These are phyloP conservation scores for Macrotyloma uniflorum DNA, from an alignment of 306 rosid species.

Conservation along the genomic window DNA sequence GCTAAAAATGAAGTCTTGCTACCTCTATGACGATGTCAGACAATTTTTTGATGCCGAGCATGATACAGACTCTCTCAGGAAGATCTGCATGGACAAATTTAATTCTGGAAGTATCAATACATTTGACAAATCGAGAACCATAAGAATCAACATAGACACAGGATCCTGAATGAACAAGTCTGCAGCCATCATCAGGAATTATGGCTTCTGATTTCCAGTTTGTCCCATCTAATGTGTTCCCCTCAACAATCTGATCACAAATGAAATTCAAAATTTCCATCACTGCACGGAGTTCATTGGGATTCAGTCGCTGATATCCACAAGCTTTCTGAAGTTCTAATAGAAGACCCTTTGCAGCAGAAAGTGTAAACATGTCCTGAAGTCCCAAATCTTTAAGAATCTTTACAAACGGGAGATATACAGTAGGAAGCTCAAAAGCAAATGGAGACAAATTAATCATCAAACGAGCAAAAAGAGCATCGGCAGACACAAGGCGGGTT, in stretches of 20 bases:
- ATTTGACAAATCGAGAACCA: slow-evolving; percentile 85
- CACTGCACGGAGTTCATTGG: slow-evolving; percentile 97
- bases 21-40: slow-evolving; percentile 92
- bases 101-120: slow-evolving; percentile 77
- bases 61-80: slow-evolving; percentile 75
- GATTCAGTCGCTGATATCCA: slow-evolving; percentile 94
- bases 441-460: slow-evolving; percentile 89
- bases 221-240: slow-evolving; percentile 45
- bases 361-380: slow-evolving; percentile 75
- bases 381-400: slow-evolving; percentile 90
- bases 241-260: slow-evolving; percentile 67
- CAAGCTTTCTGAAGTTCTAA: slow-evolving; percentile 81
- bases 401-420: slow-evolving; percentile 82
- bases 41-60: slow-evolving; percentile 77
- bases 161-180: slow-evolving; percentile 85
- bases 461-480: slow-evolving; percentile 79
- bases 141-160: slow-evolving; percentile 86
- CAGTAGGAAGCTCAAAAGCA: slow-evolving; percentile 91
- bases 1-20: slow-evolving; percentile 30
- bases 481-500: slow-evolving; percentile 85
- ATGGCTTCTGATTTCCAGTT: slow-evolving; percentile 74
- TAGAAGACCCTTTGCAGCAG: slow-evolving; percentile 84
- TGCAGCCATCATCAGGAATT: slow-evolving; percentile 93
- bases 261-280: slow-evolving; percentile 82
- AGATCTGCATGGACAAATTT: slow-evolving; percentile 91